Base-by-base conservation (phyloP, 257 asterid species). In the Echites panduratus region DNA sequence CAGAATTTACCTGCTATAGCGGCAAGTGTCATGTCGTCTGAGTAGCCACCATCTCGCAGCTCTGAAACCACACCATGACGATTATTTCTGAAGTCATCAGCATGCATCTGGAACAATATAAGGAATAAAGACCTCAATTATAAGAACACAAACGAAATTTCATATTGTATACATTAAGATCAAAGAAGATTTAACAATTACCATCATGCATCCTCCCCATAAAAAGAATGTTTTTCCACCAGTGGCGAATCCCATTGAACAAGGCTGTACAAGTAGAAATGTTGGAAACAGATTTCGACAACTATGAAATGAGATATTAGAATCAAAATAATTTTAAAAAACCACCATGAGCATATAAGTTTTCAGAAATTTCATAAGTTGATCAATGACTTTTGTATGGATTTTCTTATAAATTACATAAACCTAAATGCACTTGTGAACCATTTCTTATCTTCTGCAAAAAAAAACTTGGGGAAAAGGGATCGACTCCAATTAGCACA, bases 181-280 rank as follows among this genome's bases (percentile, higher is more conserved):
- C 66, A 38, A 19, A 54, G 80, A 38, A 79, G 29, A 68, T 47
- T 49, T 70, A 70, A 38, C 32, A 73, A 72, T 84, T 83, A 90
- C 99, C 99, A 95, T 95, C 99, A 95, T 95, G 88, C 99, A 95
- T 84, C 99, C 99, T 81, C 99, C 99, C 99, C 99, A 95, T 72
- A 95, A 78, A 79, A 95, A 95, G 90, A 92, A 95, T 53, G 99
- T 95, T 82, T 75, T 90, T 70, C 99, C 99, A 71, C 98, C 99
- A 76, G 99, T 95, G 63, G 99, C 99, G 81, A 95, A 95, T 80
- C 99, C 99, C 99, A 95, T 95, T 5, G 99, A 95, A 82, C 99
- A 95, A 50, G 99, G 99, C 99, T 95, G 83, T 50, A 73, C 75
- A 12, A 76, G 70, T 61, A 47, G 49, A 78, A 8, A 17, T 27